Conservation (phyloP, 441 rosid species). For the Hura crepitans region DNA sequence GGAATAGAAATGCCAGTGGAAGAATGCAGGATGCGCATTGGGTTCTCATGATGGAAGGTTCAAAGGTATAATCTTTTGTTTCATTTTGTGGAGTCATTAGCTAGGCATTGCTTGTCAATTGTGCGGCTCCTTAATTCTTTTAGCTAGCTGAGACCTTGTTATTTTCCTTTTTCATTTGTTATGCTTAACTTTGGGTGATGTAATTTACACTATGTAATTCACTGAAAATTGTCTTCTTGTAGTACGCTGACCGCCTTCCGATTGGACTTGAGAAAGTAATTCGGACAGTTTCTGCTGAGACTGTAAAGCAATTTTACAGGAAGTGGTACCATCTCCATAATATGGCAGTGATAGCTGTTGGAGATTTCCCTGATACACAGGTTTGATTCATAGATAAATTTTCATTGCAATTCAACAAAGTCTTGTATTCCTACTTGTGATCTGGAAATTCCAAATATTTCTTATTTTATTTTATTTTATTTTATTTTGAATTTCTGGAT, state of each 20-base stretch:
- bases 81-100: background rate
- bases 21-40: conserved; percentile 92
- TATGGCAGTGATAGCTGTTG: conserved; percentile 94
- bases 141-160: background rate
- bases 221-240: conserved; percentile 27
- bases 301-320: conserved; percentile 63
- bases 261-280: conserved; percentile 91
- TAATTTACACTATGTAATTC: conserved; percentile 11
- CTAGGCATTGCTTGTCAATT: conserved; percentile 6
- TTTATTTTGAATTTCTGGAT: background rate
- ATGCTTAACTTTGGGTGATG: background rate
- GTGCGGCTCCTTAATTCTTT: background rate
- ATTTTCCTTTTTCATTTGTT: conserved; percentile 14
- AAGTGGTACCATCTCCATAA: conserved; percentile 84
- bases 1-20: conserved; percentile 76
- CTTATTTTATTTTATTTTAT: too few relatives aligned
- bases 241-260: conserved; percentile 94
- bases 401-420: conserved; percentile 11
- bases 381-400: conserved; percentile 33
- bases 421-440: conserved; percentile 5
- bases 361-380: conserved; percentile 85
- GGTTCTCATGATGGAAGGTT: conserved; percentile 82
- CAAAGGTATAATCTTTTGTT: conserved; percentile 48
- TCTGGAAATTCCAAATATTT: background rate
- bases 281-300: conserved; percentile 69